Evolutionary conservation across 1,139 yeast species (phyloP).

Genomic region (Wickerhamomyces sp.): DNA sequence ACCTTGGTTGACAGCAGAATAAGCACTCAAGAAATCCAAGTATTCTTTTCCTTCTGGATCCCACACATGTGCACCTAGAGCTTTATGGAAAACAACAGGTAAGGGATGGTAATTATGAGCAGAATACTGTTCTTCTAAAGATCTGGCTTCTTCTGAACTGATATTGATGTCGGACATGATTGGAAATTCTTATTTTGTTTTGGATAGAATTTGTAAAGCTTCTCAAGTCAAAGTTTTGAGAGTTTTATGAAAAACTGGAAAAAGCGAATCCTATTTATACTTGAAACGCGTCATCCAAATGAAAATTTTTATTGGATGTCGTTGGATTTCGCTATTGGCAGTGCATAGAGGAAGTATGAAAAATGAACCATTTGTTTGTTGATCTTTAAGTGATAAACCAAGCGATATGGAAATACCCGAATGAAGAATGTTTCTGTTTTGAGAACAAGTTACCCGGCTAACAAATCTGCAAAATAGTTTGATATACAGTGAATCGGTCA

Average conservation of each 20-base stretch:
- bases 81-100: conserved; percentile 88
- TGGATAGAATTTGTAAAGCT: too few species aligned
- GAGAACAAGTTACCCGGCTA: not conserved
- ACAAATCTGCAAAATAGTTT: not conserved
- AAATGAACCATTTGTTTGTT: conserved; percentile 2
- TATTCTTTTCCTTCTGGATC: conserved; percentile 93
- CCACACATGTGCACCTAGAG: conserved; percentile 92
- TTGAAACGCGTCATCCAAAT: not conserved
- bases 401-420: conserved; percentile 14
- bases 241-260: not conserved
- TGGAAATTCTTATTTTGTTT: too few species aligned
- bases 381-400: conserved; percentile 21
- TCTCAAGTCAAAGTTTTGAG: too few species aligned
- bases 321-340: conserved; percentile 21
- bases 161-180: conserved; percentile 30
- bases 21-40: conserved; percentile 85
- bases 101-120: conserved; percentile 97
- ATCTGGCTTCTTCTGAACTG: conserved; percentile 61
- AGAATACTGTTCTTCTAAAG: conserved; percentile 74
- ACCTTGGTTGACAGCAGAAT: conserved; percentile 97
- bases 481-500: not conserved
- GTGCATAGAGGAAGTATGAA: conserved; percentile 22
- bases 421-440: too few species aligned
- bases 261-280: not conserved
- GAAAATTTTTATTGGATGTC: not conserved